These are phyloP conservation scores for Dictyostelium brefeldianum DNA, from an alignment of 78 protist genomes.

Conservation along the genomic window DNA sequence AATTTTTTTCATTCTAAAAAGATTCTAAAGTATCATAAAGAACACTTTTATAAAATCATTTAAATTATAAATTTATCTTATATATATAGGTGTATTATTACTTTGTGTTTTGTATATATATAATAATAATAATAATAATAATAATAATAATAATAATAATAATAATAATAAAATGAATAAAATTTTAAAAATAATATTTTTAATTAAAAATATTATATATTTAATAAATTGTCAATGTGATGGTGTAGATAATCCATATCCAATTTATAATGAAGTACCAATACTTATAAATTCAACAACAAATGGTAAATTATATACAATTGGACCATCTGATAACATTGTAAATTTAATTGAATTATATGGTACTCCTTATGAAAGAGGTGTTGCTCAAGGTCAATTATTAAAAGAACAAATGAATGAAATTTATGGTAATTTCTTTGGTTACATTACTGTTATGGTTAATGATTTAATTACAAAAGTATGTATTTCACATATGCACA, in stretches of 20 bases:
- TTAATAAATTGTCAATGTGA: slow-evolving; percentile 32
- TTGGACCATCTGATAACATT: slow-evolving; percentile 50
- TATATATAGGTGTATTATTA: too few species aligned
- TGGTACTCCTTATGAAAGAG: slow-evolving; percentile 84
- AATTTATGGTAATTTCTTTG: slow-evolving; percentile 62
- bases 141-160: background rate
- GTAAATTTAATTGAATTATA: slow-evolving; percentile 45
- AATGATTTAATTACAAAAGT: slow-evolving; percentile 46
- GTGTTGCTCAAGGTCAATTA: slow-evolving; percentile 86
- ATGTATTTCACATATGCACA: too few species aligned
- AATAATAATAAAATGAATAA: background rate
- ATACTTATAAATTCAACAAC: slow-evolving; percentile 3
- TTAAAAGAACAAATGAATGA: slow-evolving; percentile 46
- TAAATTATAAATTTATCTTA: too few species aligned
- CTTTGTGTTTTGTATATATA: too few species aligned
- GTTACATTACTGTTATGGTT: slow-evolving; percentile 55
- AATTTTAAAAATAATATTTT: background rate
- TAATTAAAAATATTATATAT: background rate
- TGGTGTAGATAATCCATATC: slow-evolving; percentile 19
- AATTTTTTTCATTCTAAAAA: too few species aligned
- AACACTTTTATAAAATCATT: too few species aligned
- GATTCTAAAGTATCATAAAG: too few species aligned
- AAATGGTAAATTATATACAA: slow-evolving; percentile 41
- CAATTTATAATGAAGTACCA: slow-evolving; percentile 49
- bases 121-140: background rate